Conservation (phyloP, 2,329 filamentous ascomycete species). For the Fusarium tanahbumbuense region DNA sequence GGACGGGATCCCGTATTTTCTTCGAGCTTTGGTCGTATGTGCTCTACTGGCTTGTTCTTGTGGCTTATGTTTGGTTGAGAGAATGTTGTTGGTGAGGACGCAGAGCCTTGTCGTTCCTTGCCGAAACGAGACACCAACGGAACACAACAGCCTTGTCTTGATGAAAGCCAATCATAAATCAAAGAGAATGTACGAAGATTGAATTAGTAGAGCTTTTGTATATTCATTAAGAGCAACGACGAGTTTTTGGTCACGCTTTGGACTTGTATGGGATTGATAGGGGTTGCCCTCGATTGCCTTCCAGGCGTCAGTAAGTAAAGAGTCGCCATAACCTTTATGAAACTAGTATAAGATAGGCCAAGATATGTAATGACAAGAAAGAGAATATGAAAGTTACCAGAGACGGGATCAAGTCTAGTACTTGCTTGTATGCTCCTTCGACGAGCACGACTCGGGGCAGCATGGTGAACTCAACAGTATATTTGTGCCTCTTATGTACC, state of each 20-base stretch:
- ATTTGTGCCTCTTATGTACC: too few species aligned
- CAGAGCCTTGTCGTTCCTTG: slow-evolving; percentile 12
- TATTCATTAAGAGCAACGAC: fast-evolving
- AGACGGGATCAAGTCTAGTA: too few species aligned
- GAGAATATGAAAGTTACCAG: fast-evolving
- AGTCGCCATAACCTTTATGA: background rate
- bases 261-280: too few species aligned
- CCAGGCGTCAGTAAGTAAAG: background rate
- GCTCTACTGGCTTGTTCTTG: fast-evolving
- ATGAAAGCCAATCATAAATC: slow-evolving; percentile 12
- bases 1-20: slow-evolving; percentile 32
- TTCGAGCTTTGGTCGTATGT: slow-evolving; percentile 36
- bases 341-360: fast-evolving
- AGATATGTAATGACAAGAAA: background rate
- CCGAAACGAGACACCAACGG: slow-evolving; percentile 1
- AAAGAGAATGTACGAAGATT: background rate
- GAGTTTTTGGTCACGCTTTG: background rate
- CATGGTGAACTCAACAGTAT: background rate
- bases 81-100: background rate
- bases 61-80: background rate
- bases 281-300: background rate
- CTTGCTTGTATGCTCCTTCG: background rate
- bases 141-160: background rate
- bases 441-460: background rate
- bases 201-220: fast-evolving